Evolutionary conservation across 208 protist genomes (phyloP), one percentile per base, ranked within the genome.

Genomic region (Acanthamoeba healyi): DNA sequence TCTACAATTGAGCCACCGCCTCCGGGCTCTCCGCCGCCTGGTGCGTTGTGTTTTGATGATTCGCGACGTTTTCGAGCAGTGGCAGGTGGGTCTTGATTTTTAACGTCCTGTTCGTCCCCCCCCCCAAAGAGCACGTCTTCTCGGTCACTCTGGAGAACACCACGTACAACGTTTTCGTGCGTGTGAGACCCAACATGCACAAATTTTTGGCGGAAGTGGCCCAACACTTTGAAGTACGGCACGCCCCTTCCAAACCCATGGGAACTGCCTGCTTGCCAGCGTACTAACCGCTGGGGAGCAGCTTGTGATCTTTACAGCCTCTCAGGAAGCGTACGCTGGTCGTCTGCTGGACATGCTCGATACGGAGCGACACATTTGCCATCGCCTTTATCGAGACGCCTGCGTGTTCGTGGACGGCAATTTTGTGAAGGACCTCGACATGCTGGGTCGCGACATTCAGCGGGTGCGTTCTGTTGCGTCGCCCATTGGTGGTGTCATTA

Each of bases 291-390:
- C 24, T 15, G 36, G 19, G 40, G 67, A 10, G 40, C 32, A 90
- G 82, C 36, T 93, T 22, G 97, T 98, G 9, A 77, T 98, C 6
- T 98, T 97, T 51, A 98, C 97, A 19, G 97, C 97, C 9, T 97
- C 95, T 14, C 89, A 97, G 93, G 84, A 94, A 38, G 94, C 92
- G 44, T 98, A 98, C 77, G 97, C 96, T 14, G 94, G 94, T 42
- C 95, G 94, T 32, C 58, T 98, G 10, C 94, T 98, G 9, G 95
- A 97, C 93, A 93, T 96, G 34, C 94, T 98, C 26, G 97, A 98
- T 87, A 89, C 93, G 29, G 74, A 95, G 32, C 65, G 34, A 0
- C 46, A 70, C 58, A 95, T 96, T 36, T 56, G 93, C 82, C 74
- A 94, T 36, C 49, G 65, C 26, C 49, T 94, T 26, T 84, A 67